Evolutionary conservation across 148 eudicot species (phyloP).

Genomic region (Chenopodium formosanum): DNA sequence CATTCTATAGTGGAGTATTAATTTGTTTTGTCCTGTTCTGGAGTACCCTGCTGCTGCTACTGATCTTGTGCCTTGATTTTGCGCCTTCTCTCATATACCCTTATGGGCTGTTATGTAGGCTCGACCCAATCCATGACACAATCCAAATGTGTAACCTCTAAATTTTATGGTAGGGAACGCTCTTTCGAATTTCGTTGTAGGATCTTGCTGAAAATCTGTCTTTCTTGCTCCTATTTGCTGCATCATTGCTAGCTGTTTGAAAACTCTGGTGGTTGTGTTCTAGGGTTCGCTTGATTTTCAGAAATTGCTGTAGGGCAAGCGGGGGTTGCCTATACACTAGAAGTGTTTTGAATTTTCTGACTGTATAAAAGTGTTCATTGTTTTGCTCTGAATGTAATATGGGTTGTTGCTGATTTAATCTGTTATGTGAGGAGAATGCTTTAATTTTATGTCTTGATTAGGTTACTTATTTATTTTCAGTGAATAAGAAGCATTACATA

Average conservation of each 20-base stretch:
- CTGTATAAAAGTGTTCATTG: not conserved
- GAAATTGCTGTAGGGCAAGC: constrained; percentile 8
- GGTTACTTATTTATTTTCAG: not conserved
- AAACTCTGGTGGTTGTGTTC: constrained; percentile 9
- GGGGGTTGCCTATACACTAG: not conserved
- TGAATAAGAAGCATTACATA: not conserved
- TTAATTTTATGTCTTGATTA: not conserved
- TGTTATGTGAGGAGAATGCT: constrained; percentile 1
- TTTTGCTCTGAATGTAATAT: not conserved
- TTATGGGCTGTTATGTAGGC: too few relatives aligned
- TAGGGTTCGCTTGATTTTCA: constrained; percentile 33
- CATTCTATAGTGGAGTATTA: too few relatives aligned
- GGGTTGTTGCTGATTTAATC: not conserved
- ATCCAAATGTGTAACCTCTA: not conserved
- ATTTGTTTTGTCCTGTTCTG: too few relatives aligned
- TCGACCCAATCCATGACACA: not conserved
- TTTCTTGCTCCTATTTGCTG: constrained; percentile 15
- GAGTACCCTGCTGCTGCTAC: not conserved
- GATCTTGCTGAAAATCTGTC: constrained; percentile 19
- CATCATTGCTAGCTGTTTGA: not conserved
- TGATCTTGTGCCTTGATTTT: too few relatives aligned
- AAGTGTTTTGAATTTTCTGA: not conserved
- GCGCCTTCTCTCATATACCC: too few relatives aligned
- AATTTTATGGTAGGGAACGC: constrained; percentile 5
- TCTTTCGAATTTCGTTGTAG: not conserved